phyloP scores from a whole-genome alignment of 2,329 filamentous ascomycete species.

The Hypoxylon sp. region DNA sequence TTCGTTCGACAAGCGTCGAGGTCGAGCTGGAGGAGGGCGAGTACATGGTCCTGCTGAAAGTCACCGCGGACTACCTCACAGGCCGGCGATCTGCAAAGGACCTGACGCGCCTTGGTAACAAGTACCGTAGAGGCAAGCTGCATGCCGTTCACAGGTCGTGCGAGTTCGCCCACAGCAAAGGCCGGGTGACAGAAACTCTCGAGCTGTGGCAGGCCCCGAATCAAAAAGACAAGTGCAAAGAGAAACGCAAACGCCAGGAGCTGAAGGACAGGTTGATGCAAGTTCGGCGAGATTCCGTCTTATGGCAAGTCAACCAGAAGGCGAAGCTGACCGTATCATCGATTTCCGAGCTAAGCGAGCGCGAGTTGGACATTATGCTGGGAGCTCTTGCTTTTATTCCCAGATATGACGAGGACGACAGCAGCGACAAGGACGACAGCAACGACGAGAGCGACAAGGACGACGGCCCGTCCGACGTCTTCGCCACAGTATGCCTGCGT shows the following conservation, averaged over 20 bases:
- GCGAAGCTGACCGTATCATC: too few relatives aligned
- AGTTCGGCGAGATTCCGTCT: conserved; percentile 44
- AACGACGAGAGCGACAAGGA: conserved; percentile 66
- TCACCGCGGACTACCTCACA: conserved; percentile 70
- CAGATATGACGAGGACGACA: too few relatives aligned
- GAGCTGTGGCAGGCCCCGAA: conserved; percentile 59
- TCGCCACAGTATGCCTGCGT: conserved; percentile 66
- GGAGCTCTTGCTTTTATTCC: conserved; percentile 36
- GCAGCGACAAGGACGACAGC: conserved; percentile 62
- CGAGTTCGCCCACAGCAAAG: conserved; percentile 74
- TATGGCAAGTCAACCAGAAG: too few relatives aligned
- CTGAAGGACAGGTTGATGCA: conserved; percentile 50
- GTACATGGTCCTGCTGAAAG: conserved; percentile 78
- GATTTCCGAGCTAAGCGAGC: conserved; percentile 51
- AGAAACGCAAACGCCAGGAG: conserved; percentile 52
- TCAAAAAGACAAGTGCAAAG: conserved; percentile 55
- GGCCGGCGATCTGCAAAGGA: conserved; percentile 65
- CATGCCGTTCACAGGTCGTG: conserved; percentile 73
- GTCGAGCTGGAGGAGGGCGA: conserved; percentile 76
- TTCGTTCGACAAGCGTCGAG: conserved; percentile 78
- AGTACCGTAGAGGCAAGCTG: conserved; percentile 75
- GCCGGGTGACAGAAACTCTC: conserved; percentile 56
- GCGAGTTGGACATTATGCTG: conserved; percentile 49
- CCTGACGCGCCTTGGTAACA: conserved; percentile 70
- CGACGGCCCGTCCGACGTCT: conserved; percentile 68